Base-by-base conservation (phyloP, 2,329 filamentous ascomycete species). In the Sporothrix dimorphospora region DNA sequence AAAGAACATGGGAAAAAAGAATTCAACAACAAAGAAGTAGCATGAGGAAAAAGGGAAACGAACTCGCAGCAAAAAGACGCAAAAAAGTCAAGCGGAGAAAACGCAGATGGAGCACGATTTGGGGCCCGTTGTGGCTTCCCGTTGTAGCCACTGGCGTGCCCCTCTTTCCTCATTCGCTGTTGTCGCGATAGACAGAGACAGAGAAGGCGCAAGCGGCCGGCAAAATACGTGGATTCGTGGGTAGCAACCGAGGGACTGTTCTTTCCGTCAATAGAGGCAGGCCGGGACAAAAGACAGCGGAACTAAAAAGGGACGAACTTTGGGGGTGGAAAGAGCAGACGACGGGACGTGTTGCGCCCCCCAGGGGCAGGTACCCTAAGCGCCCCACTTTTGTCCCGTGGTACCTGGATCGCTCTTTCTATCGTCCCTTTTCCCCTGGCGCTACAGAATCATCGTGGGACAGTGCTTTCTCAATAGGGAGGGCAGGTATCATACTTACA, bases 391-490 rank as follows among this genome's bases (percentile, higher is more conserved):
- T 71, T 53, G 21, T 51, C 55, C 69, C 57, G 57, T 55, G 30
- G 57, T 71, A 65, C 69, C 69, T 71, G 69, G 40, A 51, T 70
- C 69, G 69, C 55, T 40, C 42, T 63, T 70, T 51, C 42, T 21
- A 24, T 66, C 24, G 61, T 34, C 42, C 12, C 57, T 45, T 70
- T 70, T 40, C 69, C 69, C 69, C 69, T 71, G 57, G 57, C 69
- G 30, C 69, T 55, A 71, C 21, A 30, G 27, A 69, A 24, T 30
- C 42, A 45, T 65, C 59, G 59, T 65, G 59, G 38, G 21, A 45
- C 4, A 63, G 34, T 38, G 27, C 59, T 65, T 63, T 63, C 63
- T 49, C 42, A 66, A 66, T 66, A 42, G 8, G n/a, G 14, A 21
- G 30, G 65, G 45, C 16, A 38, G n/a, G 8, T n/a, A n/a, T n/a